Base-by-base conservation (phyloP, 768 basidiomycete genomes). In the Favolaschia claudopus region DNA sequence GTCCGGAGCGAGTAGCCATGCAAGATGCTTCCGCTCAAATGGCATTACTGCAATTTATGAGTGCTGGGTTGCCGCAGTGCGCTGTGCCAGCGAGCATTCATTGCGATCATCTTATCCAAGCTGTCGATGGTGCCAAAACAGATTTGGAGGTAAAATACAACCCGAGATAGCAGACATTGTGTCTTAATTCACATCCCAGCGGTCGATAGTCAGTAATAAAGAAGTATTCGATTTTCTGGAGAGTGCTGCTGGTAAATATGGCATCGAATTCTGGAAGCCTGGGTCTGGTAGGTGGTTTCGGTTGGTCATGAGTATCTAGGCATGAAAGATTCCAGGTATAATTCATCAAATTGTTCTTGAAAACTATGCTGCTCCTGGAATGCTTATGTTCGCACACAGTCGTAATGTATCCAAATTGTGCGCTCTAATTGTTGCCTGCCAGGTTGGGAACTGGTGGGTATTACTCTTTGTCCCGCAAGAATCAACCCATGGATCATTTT, bases 291-390 rank as follows among this genome's bases (percentile, higher is more conserved):
- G 27, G 58, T 44, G 17, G 13, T 51, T 13, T n/a, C n/a, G n/a
- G n/a, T n/a, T n/a, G n/a, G n/a, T n/a, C n/a, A n/a, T n/a, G n/a
- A n/a, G n/a, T n/a, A n/a, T n/a, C n/a, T 19, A n/a, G 32, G 6
- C 42, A 24, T 54, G 24, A 60, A 36, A n/a, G 13, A 2, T 20
- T 10, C 32, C 25, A 60, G 58, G 58, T 19, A 95, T 93, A 62
- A 96, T 99, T 62, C 97, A 99, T 73, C 97, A 99, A 71, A 97
- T 99, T 58, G 96, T 99, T 4, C 82, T 99, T 55, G 96, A 99
- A 75, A 96, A 96, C 68, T 98, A 98, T 71, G 95, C 96, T 27
- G 95, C 95, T 42, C 95, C 94, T 7, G 95, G 95, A 60, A 90
- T 95, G 85, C 81, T 96, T 27, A 95, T 96, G 94, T 92, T 60